Conservation (phyloP, 345 rosid species). For the Mangifera indica region DNA sequence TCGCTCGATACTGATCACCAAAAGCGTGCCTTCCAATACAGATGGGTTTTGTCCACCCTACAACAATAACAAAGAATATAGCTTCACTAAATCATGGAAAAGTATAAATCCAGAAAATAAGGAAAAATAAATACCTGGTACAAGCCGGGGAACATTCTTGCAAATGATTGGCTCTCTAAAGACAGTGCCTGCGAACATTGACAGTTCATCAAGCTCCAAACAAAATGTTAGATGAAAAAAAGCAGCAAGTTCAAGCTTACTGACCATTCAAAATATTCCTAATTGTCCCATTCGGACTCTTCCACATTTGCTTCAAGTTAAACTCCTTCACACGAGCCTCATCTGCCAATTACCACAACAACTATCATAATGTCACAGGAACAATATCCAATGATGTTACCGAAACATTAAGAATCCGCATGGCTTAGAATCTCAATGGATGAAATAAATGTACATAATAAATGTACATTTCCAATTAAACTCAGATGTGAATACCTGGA, state of each 20-base stretch:
- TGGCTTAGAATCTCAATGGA: background rate
- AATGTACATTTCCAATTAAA: background rate
- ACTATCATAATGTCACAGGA: constrained; percentile 2
- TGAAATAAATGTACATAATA: background rate
- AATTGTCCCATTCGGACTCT: constrained; percentile 93
- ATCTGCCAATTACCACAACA: constrained; percentile 45
- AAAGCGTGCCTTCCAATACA: constrained; percentile 99
- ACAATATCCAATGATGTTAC: background rate
- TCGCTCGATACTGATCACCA: constrained; percentile 96
- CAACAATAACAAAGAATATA: constrained; percentile 15
- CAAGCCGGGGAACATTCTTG: constrained; percentile 84
- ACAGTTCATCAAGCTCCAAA: constrained; percentile 1
- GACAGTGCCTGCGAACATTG: constrained; percentile 75
- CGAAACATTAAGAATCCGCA: background rate
- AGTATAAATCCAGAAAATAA: background rate
- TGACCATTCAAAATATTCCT: constrained; percentile 93
- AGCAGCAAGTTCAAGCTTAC: constrained; percentile 20
- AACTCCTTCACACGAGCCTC: constrained; percentile 91
- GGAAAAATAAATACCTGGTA: constrained; percentile 53
- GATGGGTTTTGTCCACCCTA: constrained; percentile 97
- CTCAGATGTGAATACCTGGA: constrained; percentile 61
- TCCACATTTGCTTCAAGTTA: constrained; percentile 93
- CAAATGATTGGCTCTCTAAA: constrained; percentile 96
- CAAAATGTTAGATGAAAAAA: constrained; percentile 2
- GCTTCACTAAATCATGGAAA: background rate